Conservation (phyloP, 1,139 yeast genomes). For the Geotrichum restrictum region DNA sequence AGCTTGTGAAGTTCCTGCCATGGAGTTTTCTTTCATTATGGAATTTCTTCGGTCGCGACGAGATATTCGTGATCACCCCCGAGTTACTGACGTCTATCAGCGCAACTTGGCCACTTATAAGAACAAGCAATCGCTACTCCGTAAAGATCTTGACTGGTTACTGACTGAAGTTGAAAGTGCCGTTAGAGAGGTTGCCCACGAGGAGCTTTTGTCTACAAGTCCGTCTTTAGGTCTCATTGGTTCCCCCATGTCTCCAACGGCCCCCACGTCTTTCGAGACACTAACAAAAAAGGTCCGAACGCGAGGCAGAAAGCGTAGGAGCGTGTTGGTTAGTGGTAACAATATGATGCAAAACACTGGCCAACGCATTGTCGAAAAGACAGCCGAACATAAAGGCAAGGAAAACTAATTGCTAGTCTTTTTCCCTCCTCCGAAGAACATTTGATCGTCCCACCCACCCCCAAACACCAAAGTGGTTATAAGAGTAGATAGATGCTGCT, state of each 20-base stretch:
- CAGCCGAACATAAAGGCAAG: background rate
- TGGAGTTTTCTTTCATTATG: constrained; percentile 15
- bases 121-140: constrained; percentile 15
- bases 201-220: constrained; percentile 6
- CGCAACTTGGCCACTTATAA: constrained; percentile 13
- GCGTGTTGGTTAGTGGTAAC: constrained; percentile 12
- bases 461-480: background rate
- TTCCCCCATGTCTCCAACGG: constrained; percentile 18
- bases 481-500: constrained; percentile 1
- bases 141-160: constrained; percentile 14
- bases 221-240: background rate
- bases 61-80: constrained; percentile 13
- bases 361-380: background rate
- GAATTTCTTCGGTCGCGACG: constrained; percentile 15
- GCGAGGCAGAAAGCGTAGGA: constrained; percentile 15
- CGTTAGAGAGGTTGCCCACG: constrained; percentile 14
- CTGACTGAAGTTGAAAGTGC: constrained; percentile 14
- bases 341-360: background rate
- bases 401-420: background rate
- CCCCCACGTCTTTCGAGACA: constrained; percentile 17
- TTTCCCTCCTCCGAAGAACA: too few relatives aligned
- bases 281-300: constrained; percentile 18
- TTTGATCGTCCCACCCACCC: too few relatives aligned
- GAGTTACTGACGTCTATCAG: constrained; percentile 12
- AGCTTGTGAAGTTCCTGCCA: constrained; percentile 18